Base-by-base conservation (phyloP, 495 filamentous ascomycete species). In the Monascus purpureus region DNA sequence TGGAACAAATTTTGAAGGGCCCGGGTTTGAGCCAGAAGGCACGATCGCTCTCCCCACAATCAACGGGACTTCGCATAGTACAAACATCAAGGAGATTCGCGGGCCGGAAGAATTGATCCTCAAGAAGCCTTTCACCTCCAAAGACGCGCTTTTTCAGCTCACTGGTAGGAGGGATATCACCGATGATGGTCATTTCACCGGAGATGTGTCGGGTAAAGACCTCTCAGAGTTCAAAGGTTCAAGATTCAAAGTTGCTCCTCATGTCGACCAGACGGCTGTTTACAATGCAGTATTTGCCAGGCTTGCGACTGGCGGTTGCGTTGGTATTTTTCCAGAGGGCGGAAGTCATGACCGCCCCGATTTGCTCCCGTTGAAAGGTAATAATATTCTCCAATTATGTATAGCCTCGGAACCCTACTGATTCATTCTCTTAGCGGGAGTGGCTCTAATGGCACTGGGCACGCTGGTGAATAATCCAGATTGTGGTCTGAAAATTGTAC, bases 311-410 rank as follows among this genome's bases (percentile, higher is more conserved):
- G 88, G 86, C 14, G 90, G 86, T 15, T 94, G 86, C 48, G 77
- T 96, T 29, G 90, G 92, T 33, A 95, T 99, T 45, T 99, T 96
- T 49, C 90, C 90, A 1, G 90, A 99, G 57, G 90, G 90, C 41
- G 90, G 90, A 38, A 95, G 87, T 50, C 90, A 99, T 57, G 90
- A 99, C 51, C 76, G 90, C 33, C 84, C 92, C 6, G 84, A 92
- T 48, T 63, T 99, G 13, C 66, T 99, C 29, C 92, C 92, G 4
- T 61, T 99, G 30, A 99, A 99, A 72, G 70, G 75, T 80, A 57
- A 13, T 47, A n/a, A n/a, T 28, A 20, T 20, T 16, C 31, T 9
- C 14, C 11, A 22, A 15, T 27, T 16, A 18, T 19, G 8, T 23
- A 26, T 17, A 14, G 2, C 3, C 18, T 16, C 13, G 18, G 8